These are phyloP conservation scores for Leccinum disarticulatum DNA, from an alignment of 768 basidiomycete genomes.

Conservation along the genomic window DNA sequence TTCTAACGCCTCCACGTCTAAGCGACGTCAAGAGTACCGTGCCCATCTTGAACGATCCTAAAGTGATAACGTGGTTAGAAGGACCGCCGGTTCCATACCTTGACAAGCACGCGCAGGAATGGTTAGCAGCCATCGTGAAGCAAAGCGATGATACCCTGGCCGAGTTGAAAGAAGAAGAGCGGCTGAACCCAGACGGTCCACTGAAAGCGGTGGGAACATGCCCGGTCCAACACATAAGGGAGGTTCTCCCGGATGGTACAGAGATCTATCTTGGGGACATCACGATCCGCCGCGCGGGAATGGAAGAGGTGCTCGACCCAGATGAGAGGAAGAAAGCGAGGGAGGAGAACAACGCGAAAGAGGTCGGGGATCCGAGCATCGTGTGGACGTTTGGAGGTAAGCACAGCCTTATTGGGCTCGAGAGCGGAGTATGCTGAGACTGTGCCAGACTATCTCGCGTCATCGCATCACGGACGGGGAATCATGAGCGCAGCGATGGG, in stretches of 20 bases:
- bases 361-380: conserved; percentile 52
- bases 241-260: conserved; percentile 53
- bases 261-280: conserved; percentile 52
- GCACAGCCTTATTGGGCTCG: conserved; percentile 8
- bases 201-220: conserved; percentile 40
- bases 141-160: conserved; percentile 23
- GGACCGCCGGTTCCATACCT: conserved; percentile 56
- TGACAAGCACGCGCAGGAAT: conserved; percentile 38
- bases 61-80: conserved; percentile 45
- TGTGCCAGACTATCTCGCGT: conserved; percentile 55
- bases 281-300: conserved; percentile 21
- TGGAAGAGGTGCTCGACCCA: conserved; percentile 35
- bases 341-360: conserved; percentile 41
- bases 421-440: background rate
- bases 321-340: conserved; percentile 37
- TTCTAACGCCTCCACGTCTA: conserved; percentile 57
- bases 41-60: conserved; percentile 48
- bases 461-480: conserved; percentile 62
- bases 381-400: conserved; percentile 63
- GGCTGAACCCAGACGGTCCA: conserved; percentile 18
- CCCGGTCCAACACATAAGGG: conserved; percentile 53
- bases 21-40: conserved; percentile 41
- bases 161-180: conserved; percentile 20
- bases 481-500: conserved; percentile 71
- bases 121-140: conserved; percentile 30